Evolutionary conservation across 257 asterid species (phyloP).

Genomic region (Perilla frutescens): DNA sequence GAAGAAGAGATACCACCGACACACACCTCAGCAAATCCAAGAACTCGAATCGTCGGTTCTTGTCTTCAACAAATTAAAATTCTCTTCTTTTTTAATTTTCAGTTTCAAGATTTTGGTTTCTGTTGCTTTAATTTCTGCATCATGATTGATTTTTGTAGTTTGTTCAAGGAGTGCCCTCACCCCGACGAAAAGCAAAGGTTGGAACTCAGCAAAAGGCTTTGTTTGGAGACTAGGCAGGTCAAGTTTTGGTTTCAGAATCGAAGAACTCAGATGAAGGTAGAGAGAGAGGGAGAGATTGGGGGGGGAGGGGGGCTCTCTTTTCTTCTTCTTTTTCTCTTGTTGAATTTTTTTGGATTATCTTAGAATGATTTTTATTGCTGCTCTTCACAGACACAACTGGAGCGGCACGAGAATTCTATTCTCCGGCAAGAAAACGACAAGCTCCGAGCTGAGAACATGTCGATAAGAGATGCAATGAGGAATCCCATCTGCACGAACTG

Average conservation of each 20-base stretch:
- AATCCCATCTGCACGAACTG: constrained; percentile 66
- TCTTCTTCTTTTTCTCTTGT: too few relatives aligned
- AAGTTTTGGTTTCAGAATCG: constrained; percentile 76
- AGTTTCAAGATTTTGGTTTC: not conserved
- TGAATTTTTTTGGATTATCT: too few relatives aligned
- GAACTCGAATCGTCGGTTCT: constrained; percentile 78
- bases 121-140: not conserved
- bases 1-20: constrained; percentile 96
- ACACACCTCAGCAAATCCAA: constrained; percentile 99
- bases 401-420: constrained; percentile 61
- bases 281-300: not conserved
- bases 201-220: constrained; percentile 61
- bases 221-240: constrained; percentile 65
- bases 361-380: not conserved
- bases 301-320: too few relatives aligned
- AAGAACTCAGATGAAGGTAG: constrained; percentile 72
- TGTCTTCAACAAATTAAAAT: too few relatives aligned
- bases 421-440: constrained; percentile 68
- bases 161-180: constrained; percentile 67
- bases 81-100: not conserved
- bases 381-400: constrained; percentile 55
- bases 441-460: constrained; percentile 62
- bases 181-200: constrained; percentile 66
- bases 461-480: constrained; percentile 58
- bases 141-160: constrained; percentile 32